phyloP scores from a whole-genome alignment of 192 early-diverging fungal species.

The Phlyctochytrium arcticum region DNA sequence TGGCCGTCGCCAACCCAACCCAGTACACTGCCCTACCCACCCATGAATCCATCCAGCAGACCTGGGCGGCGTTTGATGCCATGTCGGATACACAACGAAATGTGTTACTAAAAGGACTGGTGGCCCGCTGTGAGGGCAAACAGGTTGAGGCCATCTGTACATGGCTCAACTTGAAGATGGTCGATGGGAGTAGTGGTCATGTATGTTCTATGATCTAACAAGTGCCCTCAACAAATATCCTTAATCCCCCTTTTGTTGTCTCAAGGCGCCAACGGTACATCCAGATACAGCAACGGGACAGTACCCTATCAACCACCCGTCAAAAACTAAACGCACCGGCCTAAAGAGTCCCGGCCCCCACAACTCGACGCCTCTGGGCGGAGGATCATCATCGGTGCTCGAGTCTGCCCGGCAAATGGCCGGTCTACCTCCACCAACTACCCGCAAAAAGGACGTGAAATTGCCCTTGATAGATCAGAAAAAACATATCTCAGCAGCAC shows the following conservation, averaged over 20 bases:
- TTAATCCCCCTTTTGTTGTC: no score
- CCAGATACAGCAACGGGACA: no score
- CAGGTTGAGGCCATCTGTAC: conserved; percentile 47
- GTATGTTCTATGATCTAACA: no score
- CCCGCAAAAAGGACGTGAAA: not conserved
- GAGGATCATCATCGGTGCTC: not conserved
- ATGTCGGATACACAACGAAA: conserved; percentile 47
- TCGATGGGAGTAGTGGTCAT: conserved; percentile 25
- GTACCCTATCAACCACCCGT: no score
- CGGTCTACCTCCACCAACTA: not conserved
- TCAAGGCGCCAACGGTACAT: no score
- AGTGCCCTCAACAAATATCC: no score
- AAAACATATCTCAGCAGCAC: not conserved
- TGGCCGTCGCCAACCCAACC: not conserved
- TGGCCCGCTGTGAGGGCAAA: conserved; percentile 33
- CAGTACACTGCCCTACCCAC: not conserved
- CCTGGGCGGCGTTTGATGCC: conserved; percentile 39
- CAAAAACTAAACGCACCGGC: no score
- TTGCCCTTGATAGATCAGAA: not conserved
- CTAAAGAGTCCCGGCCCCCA: no score
- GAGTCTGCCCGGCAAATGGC: not conserved
- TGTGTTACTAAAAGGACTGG: conserved; percentile 42
- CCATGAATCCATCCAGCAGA: conserved; percentile 40
- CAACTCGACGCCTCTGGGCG: no score
- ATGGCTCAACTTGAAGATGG: conserved; percentile 36